Conservation (phyloP, 192 early-diverging fungal genomes). For the Coemansia sp. region DNA sequence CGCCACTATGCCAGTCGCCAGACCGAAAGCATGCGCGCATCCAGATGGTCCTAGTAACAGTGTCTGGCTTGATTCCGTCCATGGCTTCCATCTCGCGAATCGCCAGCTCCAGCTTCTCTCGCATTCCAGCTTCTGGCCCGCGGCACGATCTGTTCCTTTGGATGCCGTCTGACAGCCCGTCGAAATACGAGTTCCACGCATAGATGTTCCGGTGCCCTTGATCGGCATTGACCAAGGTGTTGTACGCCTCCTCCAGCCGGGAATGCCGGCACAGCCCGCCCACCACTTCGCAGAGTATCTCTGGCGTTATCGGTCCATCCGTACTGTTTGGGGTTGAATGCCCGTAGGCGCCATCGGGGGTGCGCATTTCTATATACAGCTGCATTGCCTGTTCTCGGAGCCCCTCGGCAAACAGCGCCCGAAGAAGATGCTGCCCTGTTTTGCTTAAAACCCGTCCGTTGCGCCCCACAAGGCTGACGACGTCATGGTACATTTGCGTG, state of each 20-base stretch:
- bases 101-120: neutral
- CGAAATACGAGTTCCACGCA: conserved; percentile 47
- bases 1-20: conserved; percentile 22
- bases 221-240: neutral
- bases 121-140: neutral
- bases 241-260: conserved; percentile 20
- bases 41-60: conserved; percentile 36
- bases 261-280: conserved; percentile 26
- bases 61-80: conserved; percentile 20
- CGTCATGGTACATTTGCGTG: conserved; percentile 14
- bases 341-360: neutral
- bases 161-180: conserved; percentile 19
- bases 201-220: conserved; percentile 7
- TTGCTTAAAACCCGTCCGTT: conserved; percentile 8
- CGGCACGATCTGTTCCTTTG: neutral
- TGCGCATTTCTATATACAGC: conserved; percentile 11
- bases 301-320: conserved; percentile 5
- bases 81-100: conserved; percentile 26
- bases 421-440: conserved; percentile 20
- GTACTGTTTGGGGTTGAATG: neutral
- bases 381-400: conserved; percentile 11
- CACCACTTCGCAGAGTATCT: conserved; percentile 42
- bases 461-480: neutral
- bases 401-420: conserved; percentile 37
- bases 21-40: conserved; percentile 43